Evolutionary conservation across 768 basidiomycete species (phyloP).

Genomic region (Termitomyces sp.): DNA sequence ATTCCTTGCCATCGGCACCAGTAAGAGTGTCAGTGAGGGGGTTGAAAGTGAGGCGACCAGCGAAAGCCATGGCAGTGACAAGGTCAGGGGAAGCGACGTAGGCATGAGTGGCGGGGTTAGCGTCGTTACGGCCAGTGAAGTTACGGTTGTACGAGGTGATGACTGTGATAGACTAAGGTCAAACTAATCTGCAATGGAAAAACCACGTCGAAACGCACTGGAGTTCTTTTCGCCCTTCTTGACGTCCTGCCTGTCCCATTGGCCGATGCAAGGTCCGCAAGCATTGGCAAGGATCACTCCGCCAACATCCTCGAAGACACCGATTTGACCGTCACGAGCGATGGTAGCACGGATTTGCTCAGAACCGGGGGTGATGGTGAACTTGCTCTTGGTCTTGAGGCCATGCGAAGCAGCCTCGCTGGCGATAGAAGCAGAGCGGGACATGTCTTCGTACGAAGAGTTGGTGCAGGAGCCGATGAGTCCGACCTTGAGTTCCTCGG

Average conservation of each 20-base stretch:
- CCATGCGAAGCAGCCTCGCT: constrained; percentile 85
- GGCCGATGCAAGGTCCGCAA: constrained; percentile 98
- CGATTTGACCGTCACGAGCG: constrained; percentile 91
- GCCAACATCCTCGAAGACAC: constrained; percentile 79
- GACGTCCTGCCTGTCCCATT: constrained; percentile 97
- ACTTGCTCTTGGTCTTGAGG: constrained; percentile 83
- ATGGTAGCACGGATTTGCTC: constrained; percentile 99
- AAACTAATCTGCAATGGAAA: neutral
- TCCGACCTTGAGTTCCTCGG: constrained; percentile 92
- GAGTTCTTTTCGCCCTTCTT: constrained; percentile 97
- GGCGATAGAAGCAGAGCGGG: constrained; percentile 92
- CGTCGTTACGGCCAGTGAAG: constrained; percentile 99
- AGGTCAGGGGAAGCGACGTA: constrained; percentile 93
- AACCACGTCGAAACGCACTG: constrained; percentile 44
- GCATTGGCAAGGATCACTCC: constrained; percentile 96
- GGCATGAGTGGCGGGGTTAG: constrained; percentile 97
- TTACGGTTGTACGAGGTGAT: constrained; percentile 99
- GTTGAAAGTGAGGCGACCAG: constrained; percentile 94
- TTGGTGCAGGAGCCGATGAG: constrained; percentile 99
- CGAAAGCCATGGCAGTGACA: constrained; percentile 96
- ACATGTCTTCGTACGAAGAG: constrained; percentile 99
- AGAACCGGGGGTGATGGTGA: constrained; percentile 97
- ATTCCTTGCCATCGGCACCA: constrained; percentile 89
- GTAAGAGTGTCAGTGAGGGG: constrained; percentile 86
- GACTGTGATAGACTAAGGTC: constrained; percentile 40